Percentiles rank a stretch among this genome's conserved stretches.
Conservation (phyloP, 1,139 yeast species). For the Ogataea hybrid region DNA sequence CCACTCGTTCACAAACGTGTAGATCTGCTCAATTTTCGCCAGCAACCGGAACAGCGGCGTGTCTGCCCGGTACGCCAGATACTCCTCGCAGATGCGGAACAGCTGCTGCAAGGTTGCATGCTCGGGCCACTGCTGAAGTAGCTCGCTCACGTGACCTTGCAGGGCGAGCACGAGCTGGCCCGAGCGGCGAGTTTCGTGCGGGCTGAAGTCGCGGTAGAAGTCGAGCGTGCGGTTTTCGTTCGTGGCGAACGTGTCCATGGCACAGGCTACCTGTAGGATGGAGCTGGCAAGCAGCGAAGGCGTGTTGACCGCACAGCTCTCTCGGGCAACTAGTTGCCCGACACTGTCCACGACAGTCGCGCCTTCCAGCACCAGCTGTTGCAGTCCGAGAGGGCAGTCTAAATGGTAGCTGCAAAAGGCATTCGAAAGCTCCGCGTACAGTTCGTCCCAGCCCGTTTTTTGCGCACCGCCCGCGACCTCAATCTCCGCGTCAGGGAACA, state of each 20-base stretch:
- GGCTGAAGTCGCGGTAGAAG: constrained; percentile 59
- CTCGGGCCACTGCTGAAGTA: constrained; percentile 85
- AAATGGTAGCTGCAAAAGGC: constrained; percentile 36
- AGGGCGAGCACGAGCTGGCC: constrained; percentile 50
- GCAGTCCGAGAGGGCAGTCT: constrained; percentile 15
- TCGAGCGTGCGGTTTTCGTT: constrained; percentile 23
- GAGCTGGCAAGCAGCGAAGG: constrained; percentile 23
- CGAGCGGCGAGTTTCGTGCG: constrained; percentile 61
- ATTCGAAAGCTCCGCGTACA: constrained; percentile 36
- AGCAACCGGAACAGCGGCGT: constrained; percentile 78
- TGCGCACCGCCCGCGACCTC: constrained; percentile 27
- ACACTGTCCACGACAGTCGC: constrained; percentile 37
- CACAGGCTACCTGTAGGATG: constrained; percentile 35
- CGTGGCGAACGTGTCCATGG: constrained; percentile 19
- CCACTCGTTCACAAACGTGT: constrained; percentile 85
- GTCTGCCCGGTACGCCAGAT: constrained; percentile 56
- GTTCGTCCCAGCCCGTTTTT: constrained; percentile 32
- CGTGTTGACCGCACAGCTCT: constrained; percentile 20
- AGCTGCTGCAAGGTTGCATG: constrained; percentile 84
- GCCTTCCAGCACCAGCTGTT: constrained; percentile 23
- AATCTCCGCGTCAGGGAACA: constrained; percentile 90
- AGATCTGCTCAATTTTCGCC: constrained; percentile 83
- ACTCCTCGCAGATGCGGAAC: constrained; percentile 63
- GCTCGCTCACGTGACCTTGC: constrained; percentile 43
- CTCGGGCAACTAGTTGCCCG: background rate